These are phyloP conservation scores for Hypoxylon crocopeplum DNA, from an alignment of 495 filamentous ascomycete genomes.

Conservation along the genomic window DNA sequence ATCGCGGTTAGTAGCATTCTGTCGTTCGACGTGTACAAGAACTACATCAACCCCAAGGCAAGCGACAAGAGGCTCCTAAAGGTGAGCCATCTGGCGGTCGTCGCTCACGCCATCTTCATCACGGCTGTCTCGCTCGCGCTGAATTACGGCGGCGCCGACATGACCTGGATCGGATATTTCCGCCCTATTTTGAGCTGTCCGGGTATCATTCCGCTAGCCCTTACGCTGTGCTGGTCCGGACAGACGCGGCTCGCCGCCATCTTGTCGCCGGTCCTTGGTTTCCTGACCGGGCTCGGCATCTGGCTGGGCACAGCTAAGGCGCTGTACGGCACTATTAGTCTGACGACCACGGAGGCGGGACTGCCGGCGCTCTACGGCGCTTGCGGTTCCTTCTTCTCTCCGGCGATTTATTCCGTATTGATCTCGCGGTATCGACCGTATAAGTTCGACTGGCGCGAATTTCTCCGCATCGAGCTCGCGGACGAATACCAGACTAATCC, in stretches of 20 bases:
- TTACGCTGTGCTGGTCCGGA: slow-evolving; percentile 76
- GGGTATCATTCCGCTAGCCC: slow-evolving; percentile 74
- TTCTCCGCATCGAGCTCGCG: slow-evolving; percentile 48
- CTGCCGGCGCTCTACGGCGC: slow-evolving; percentile 82
- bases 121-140: slow-evolving; percentile 75
- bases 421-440: slow-evolving; percentile 54
- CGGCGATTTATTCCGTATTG: slow-evolving; percentile 62
- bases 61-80: slow-evolving; percentile 74
- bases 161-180: slow-evolving; percentile 69
- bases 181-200: slow-evolving; percentile 82
- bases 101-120: slow-evolving; percentile 75
- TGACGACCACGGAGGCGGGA: slow-evolving; percentile 71
- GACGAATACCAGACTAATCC: slow-evolving; percentile 64
- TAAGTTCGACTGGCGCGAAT: slow-evolving; percentile 57
- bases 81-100: slow-evolving; percentile 74
- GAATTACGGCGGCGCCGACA: slow-evolving; percentile 59
- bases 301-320: slow-evolving; percentile 82
- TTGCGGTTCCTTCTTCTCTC: slow-evolving; percentile 63
- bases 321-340: slow-evolving; percentile 70
- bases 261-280: slow-evolving; percentile 71
- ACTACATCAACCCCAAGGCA: slow-evolving; percentile 57
- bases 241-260: slow-evolving; percentile 75
- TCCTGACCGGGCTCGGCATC: slow-evolving; percentile 71
- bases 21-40: slow-evolving; percentile 83
- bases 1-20: slow-evolving; percentile 85